Conservation (phyloP, 148 eudicot species). For the Linanthus parryae region DNA sequence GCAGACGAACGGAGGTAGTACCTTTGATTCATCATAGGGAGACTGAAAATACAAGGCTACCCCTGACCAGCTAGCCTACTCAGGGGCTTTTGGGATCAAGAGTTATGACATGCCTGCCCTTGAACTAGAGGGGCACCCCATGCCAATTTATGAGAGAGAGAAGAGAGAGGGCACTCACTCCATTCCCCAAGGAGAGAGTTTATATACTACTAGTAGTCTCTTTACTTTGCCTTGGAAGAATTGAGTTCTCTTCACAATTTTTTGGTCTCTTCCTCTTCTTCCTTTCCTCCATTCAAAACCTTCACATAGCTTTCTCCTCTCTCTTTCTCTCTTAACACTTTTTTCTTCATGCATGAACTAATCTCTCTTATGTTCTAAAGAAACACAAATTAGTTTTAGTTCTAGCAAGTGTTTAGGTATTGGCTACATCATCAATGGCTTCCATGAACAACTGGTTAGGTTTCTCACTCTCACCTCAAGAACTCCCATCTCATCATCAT, state of each 20-base stretch:
- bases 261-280: constrained; percentile 14
- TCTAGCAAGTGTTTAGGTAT: no score
- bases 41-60: constrained; percentile 10
- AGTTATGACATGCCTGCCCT: constrained; percentile 18
- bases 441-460: constrained; percentile 60
- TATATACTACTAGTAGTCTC: no score
- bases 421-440: constrained; percentile 19
- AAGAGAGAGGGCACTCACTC: no score
- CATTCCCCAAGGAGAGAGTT: not conserved
- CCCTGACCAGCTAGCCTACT: constrained; percentile 1
- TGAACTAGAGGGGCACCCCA: constrained; percentile 23
- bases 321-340: constrained; percentile 6
- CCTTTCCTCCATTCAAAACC: constrained; percentile 28
- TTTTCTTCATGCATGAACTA: constrained; percentile 32
- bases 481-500: constrained; percentile 18
- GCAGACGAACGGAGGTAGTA: no score
- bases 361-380: not conserved
- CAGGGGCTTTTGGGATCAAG: constrained; percentile 27
- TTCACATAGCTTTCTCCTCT: constrained; percentile 13
- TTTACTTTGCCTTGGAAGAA: constrained; percentile 41
- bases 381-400: constrained; percentile 7
- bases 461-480: constrained; percentile 73
- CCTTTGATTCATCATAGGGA: no score
- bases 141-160: constrained; percentile 14
- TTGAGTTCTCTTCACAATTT: constrained; percentile 15